These are phyloP conservation scores for Solanum pennellii DNA, from an alignment of 257 asterid species.

Conservation along the genomic window DNA sequence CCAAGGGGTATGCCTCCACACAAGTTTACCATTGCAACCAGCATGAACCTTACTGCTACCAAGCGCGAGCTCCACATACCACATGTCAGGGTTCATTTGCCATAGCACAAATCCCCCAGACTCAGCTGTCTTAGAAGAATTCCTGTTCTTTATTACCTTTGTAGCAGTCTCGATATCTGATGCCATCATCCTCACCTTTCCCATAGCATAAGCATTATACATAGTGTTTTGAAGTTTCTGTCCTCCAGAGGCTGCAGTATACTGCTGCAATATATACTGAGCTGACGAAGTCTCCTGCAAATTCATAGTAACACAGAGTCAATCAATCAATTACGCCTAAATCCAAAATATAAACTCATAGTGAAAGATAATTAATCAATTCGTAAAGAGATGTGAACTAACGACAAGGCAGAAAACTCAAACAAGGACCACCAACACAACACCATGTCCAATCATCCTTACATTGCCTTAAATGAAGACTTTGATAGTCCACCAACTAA, in stretches of 20 bases:
- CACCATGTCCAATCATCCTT: slow-evolving; percentile 5
- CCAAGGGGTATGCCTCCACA: slow-evolving; percentile 90
- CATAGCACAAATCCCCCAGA: slow-evolving; percentile 70
- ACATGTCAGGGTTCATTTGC: slow-evolving; percentile 82
- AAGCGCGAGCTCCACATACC: slow-evolving; percentile 79
- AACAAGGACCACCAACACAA: slow-evolving; percentile 10
- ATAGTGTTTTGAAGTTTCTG: slow-evolving; percentile 55
- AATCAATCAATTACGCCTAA: neutral
- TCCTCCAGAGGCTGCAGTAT: slow-evolving; percentile 71
- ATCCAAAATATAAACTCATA: neutral
- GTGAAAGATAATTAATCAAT: neutral
- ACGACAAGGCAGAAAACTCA: neutral
- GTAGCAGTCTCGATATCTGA: slow-evolving; percentile 74
- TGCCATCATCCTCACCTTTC: slow-evolving; percentile 65
- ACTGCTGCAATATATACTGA: slow-evolving; percentile 76
- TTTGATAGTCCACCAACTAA: slow-evolving; percentile 6
- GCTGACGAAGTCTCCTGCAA: slow-evolving; percentile 75
- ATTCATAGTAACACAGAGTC: neutral
- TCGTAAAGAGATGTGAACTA: neutral
- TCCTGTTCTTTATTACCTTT: slow-evolving; percentile 50
- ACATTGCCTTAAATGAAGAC: slow-evolving; percentile 1
- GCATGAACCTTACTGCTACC: slow-evolving; percentile 78
- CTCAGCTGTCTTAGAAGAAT: slow-evolving; percentile 41
- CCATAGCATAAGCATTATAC: slow-evolving; percentile 77
- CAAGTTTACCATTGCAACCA: slow-evolving; percentile 75